These are phyloP conservation scores for Asterophora lycoperdoides DNA, from an alignment of 768 basidiomycete species.

Conservation along the genomic window DNA sequence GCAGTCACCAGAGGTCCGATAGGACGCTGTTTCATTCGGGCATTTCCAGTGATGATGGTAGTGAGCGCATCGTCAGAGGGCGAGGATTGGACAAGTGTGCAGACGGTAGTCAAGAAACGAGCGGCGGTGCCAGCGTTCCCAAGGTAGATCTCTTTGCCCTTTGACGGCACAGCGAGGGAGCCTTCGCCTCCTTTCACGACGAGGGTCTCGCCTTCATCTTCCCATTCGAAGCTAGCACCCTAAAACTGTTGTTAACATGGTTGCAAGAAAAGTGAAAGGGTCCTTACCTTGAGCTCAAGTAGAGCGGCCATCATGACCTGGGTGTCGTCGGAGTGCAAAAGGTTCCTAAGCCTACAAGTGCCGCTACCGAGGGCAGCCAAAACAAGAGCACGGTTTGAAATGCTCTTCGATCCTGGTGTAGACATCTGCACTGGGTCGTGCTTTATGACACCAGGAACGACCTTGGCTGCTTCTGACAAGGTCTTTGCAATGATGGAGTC, in stretches of 20 bases:
- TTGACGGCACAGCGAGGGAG: constrained; percentile 66
- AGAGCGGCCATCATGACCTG: constrained; percentile 99
- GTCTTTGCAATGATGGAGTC: constrained; percentile 82
- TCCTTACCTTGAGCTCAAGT: constrained; percentile 71
- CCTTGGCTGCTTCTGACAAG: constrained; percentile 73
- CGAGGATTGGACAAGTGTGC: constrained; percentile 69
- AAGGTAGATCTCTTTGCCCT: constrained; percentile 88
- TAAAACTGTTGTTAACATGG: constrained; percentile 23
- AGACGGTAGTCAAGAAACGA: constrained; percentile 95
- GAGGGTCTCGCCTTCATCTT: constrained; percentile 93
- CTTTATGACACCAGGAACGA: constrained; percentile 64
- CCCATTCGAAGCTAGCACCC: constrained; percentile 93
- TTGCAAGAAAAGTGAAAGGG: constrained; percentile 5
- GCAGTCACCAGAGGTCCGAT: constrained; percentile 94
- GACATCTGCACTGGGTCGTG: constrained; percentile 66
- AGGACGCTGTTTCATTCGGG: constrained; percentile 98
- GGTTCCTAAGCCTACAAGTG: constrained; percentile 81
- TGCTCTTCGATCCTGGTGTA: constrained; percentile 94
- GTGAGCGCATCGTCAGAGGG: constrained; percentile 34
- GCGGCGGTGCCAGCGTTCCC: constrained; percentile 98
- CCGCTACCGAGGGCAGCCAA: constrained; percentile 90
- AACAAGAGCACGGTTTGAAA: constrained; percentile 91
- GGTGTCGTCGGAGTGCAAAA: constrained; percentile 96
- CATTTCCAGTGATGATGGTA: constrained; percentile 93
- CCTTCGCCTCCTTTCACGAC: constrained; percentile 89